A percentile compares a stretch with the other conserved stretches of the same genome.
These are phyloP conservation scores for Penstemon newberryi DNA, from an alignment of 257 asterid species.

Conservation along the genomic window DNA sequence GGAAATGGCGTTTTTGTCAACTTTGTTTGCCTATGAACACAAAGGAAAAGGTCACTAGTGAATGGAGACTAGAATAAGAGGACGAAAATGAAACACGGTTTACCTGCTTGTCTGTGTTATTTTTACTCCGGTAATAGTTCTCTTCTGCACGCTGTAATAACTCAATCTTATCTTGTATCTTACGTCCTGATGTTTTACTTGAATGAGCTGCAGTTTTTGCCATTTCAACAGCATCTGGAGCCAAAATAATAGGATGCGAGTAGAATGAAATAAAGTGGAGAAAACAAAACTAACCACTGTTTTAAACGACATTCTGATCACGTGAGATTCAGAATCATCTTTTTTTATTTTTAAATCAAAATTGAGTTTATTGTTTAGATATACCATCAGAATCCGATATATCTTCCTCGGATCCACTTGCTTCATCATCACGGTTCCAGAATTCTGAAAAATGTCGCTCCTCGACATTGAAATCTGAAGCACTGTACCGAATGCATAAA, in stretches of 20 bases:
- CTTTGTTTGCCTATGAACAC: slow-evolving; percentile 48
- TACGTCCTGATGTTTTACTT: slow-evolving; percentile 42
- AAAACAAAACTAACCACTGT: slow-evolving; percentile 21
- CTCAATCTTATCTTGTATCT: slow-evolving; percentile 57
- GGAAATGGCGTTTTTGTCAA: slow-evolving; percentile 65
- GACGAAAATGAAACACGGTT: slow-evolving; percentile 9
- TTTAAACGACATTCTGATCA: slow-evolving; percentile 18
- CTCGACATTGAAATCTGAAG: slow-evolving; percentile 40
- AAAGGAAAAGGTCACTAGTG: slow-evolving; percentile 15
- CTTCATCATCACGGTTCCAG: slow-evolving; percentile 89
- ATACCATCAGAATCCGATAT: slow-evolving; percentile 95
- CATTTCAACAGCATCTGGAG: slow-evolving; percentile 56
- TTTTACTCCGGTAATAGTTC: slow-evolving; percentile 55
- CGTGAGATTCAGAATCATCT: background rate
- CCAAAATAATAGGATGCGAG: slow-evolving; percentile 22
- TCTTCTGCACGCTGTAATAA: slow-evolving; percentile 82
- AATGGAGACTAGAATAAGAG: slow-evolving; percentile 3
- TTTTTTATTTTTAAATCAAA: background rate
- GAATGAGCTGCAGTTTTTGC: slow-evolving; percentile 45
- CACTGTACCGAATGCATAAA: slow-evolving; percentile 41
- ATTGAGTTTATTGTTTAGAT: slow-evolving; percentile 16
- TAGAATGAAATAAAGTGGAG: background rate
- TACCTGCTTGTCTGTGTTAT: slow-evolving; percentile 58
- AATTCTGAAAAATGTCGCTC: slow-evolving; percentile 63
- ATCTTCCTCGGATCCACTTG: slow-evolving; percentile 83